These are phyloP conservation scores for Viridothelium virens DNA, from an alignment of 495 filamentous ascomycete genomes.

Conservation along the genomic window DNA sequence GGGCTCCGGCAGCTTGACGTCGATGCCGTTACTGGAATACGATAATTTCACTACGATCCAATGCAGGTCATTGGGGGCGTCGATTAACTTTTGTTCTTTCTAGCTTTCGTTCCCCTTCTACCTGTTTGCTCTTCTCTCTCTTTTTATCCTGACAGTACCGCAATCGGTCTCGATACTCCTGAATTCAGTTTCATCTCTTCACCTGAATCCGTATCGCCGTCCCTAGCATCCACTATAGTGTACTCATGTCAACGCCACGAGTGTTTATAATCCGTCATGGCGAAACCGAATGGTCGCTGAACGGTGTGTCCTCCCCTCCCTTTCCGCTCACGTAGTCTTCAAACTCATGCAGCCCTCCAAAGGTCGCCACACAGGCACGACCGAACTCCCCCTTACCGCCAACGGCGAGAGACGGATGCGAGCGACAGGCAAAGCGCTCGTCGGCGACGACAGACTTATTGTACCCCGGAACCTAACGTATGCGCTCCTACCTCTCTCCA, in stretches of 20 bases:
- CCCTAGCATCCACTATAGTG: background rate
- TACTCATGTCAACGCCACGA: conserved; percentile 56
- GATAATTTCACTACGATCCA: background rate
- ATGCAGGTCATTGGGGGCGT: background rate
- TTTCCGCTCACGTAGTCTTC: background rate
- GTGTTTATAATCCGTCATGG: conserved; percentile 91
- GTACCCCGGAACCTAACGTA: conserved; percentile 73
- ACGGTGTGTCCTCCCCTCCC: conserved; percentile 40
- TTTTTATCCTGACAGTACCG: no score
- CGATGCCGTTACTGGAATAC: background rate
- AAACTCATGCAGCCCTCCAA: background rate
- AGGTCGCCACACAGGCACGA: conserved; percentile 70
- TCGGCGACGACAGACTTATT: conserved; percentile 79
- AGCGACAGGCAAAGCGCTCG: conserved; percentile 72
- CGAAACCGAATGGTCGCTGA: conserved; percentile 96
- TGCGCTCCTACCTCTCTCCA: conserved; percentile 43
- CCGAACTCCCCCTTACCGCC: conserved; percentile 76
- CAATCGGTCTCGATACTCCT: no score
- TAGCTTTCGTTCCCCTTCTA: no score
- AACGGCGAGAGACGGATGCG: conserved; percentile 79
- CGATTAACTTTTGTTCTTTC: no score
- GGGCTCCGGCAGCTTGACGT: background rate
- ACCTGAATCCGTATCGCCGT: background rate
- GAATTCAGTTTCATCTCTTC: background rate
- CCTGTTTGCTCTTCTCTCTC: no score